phyloP scores from a whole-genome alignment of 441 rosid genomes.

The Biscutella auriculata region DNA sequence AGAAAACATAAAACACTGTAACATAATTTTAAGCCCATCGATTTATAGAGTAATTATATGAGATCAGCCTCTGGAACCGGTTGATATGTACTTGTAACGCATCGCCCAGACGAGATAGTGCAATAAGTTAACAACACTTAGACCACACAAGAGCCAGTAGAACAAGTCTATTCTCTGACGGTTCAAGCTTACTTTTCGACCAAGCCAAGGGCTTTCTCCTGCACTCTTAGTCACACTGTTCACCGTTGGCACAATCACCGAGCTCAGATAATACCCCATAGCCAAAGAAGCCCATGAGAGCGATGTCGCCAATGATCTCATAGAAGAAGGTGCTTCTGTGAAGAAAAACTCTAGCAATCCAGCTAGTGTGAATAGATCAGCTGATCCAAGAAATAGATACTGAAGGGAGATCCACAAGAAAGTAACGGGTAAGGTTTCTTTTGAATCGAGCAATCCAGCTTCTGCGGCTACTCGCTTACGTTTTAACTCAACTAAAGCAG shows the following conservation, averaged over 20 bases:
- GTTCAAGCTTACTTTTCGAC: conserved; percentile 44
- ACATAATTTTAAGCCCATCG: neutral
- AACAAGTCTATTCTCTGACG: conserved; percentile 54
- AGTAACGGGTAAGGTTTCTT: conserved; percentile 42
- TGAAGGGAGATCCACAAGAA: conserved; percentile 82
- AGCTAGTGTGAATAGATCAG: conserved; percentile 83
- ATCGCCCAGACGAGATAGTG: conserved; percentile 72
- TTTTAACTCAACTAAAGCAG: conserved; percentile 72
- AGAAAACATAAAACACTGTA: neutral
- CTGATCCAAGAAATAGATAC: conserved; percentile 76
- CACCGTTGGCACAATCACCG: conserved; percentile 59
- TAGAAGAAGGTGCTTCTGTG: conserved; percentile 71
- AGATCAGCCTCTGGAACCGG: conserved; percentile 14
- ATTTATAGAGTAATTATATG: neutral
- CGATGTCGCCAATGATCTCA: conserved; percentile 83
- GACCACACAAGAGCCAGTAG: conserved; percentile 75
- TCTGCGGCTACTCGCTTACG: conserved; percentile 49
- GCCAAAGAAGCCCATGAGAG: conserved; percentile 85
- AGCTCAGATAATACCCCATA: conserved; percentile 74
- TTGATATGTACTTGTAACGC: conserved; percentile 53
- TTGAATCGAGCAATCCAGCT: conserved; percentile 33
- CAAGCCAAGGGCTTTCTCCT: conserved; percentile 58
- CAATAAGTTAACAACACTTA: conserved; percentile 58
- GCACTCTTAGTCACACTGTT: conserved; percentile 33
- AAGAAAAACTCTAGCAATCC: conserved; percentile 85